Evolutionary conservation across 2,329 filamentous ascomycete genomes (phyloP).

Genomic region (Paecilomyces sp.): DNA sequence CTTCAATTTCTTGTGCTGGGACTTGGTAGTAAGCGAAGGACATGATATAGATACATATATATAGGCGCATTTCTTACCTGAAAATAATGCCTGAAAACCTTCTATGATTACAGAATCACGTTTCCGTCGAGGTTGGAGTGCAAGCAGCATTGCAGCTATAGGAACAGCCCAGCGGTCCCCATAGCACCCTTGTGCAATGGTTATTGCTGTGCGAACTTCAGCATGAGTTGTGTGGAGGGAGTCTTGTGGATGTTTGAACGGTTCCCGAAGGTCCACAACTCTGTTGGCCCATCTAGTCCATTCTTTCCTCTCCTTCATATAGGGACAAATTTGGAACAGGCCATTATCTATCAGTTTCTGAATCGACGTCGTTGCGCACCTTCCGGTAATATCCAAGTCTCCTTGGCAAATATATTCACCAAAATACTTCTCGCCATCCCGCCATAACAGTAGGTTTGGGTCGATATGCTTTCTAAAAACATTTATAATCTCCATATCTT

Average conservation of each 20-base stretch:
- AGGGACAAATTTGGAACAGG: background rate
- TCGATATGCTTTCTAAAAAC: background rate
- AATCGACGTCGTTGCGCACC: slow-evolving; percentile 1
- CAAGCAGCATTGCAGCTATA: background rate
- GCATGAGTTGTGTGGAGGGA: background rate
- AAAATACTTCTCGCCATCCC: slow-evolving; percentile 2
- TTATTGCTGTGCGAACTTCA: background rate
- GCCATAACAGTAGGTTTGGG: slow-evolving; percentile 3
- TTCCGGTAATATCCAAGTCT: background rate
- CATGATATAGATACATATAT: background rate
- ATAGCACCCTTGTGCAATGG: slow-evolving; percentile 3
- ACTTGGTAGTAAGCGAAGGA: background rate
- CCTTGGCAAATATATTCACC: slow-evolving; percentile 8
- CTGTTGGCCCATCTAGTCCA: background rate
- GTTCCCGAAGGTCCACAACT: background rate
- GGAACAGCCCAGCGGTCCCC: slow-evolving; percentile 3
- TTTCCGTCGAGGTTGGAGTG: background rate
- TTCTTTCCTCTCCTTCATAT: background rate
- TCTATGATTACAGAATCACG: background rate
- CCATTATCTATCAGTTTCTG: slow-evolving; percentile 2
- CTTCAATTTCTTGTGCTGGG: background rate
- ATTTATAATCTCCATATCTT: slow-evolving; percentile 7
- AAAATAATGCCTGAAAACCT: background rate
- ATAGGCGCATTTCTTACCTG: background rate
- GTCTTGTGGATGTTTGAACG: background rate